Base-by-base conservation (phyloP, 768 basidiomycete genomes). In the Trametes punicea region DNA sequence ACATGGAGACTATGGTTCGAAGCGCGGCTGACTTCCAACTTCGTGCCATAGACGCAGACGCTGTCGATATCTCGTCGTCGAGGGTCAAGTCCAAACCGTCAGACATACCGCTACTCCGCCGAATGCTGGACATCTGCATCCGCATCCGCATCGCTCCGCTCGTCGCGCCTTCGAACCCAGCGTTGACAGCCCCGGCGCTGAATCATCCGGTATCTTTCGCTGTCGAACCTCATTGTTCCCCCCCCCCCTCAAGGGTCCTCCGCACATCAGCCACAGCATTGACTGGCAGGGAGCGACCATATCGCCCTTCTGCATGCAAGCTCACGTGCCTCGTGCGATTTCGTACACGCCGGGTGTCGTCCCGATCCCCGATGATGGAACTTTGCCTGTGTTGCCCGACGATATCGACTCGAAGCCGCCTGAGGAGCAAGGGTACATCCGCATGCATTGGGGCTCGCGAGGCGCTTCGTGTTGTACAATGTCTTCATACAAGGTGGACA, bases 231-330 rank as follows among this genome's bases (percentile, higher is more conserved):
- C 27, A 46, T 57, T 11, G 46, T 53, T 4, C 39, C 46, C 7
- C 13, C 45, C n/a, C n/a, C n/a, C n/a, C n/a, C n/a, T n/a, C 2
- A 51, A 58, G 23, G 51, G 57, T 10, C 36, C n/a, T 4, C 45
- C 51, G 16, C 1, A 4, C 8, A 20, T 58, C 18, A 27, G 11
- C 13, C 4, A 29, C 25, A 29, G 11, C 6, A 53, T 58, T 4
- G 57, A 58, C 57, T 58, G 51, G 51, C 57, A 58, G 25, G 44
- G 51, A 1, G 46, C 51, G 18, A 47, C 51, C 16, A 20, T 58
- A 1, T n/a, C 36, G 8, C 51, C 57, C 38, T 48, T 41, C 51
- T 36, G 18, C 40, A 58, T 34, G 46, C 38, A 40, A 39, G 38
- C 21, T 31, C 18, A 11, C 42, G 13, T 26, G 7, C 39, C 51